Base-by-base conservation (phyloP, 768 basidiomycete genomes). In the Coprinopsis sp. region DNA sequence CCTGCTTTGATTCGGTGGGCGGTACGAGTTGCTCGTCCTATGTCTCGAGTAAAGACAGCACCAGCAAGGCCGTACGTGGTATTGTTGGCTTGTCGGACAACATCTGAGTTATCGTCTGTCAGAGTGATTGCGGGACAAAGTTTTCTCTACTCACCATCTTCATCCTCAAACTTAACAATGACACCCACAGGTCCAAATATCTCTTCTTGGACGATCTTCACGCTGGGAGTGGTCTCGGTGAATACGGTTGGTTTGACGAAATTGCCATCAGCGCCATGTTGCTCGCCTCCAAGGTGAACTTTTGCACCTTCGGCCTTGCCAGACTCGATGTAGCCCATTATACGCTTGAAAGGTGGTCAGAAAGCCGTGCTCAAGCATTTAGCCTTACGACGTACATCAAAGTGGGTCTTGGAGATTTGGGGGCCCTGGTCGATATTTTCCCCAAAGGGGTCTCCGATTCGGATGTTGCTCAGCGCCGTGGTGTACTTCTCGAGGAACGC, bases 211-310 rank as follows among this genome's bases (percentile, higher is more conserved):
- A 86, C 82, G 46, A 91, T 87, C 63, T 77, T 81, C 84, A 89
- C 89, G 31, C 81, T 75, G 3, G 77, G 72, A 34, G 64, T 75
- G 11, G 74, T 72, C 55, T 89, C 70, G 14, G 82, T 78, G 66
- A 91, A 84, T 56, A 91, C 75, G 4, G 91, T 91, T 1, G 84
- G 90, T 51, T 70, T 47, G 59, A 92, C 78, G 64, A 82, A 91
- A 70, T 73, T 90, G 0, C 73, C 73, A 45, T 60, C 53, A 2
- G 47, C 46, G 18, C 63, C 63, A 19, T 30, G 23, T 3, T 46
- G 22, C 18, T 37, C 42, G 13, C 53, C 53, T 19, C 53, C 53
- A 22, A 50, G 24, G 27, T 51, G 50, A 4, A 54, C 38, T 12
- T 39, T 51, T 4, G 53, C 53, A 31, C 53, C 53, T 4, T 51